These are phyloP conservation scores for Heliamphora pulchella DNA, from an alignment of 179 eudicot species.

Conservation along the genomic window DNA sequence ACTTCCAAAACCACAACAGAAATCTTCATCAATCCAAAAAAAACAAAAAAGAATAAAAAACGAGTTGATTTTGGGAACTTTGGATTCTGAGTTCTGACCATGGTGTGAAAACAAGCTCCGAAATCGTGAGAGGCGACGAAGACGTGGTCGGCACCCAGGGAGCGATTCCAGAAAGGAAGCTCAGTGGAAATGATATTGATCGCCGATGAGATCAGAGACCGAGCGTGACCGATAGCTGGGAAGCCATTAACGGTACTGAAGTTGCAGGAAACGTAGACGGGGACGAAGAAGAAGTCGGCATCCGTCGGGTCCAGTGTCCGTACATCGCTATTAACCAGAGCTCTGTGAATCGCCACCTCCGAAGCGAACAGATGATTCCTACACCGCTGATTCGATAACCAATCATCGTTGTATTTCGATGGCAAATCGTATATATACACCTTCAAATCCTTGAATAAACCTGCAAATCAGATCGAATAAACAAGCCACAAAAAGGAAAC, in stretches of 20 bases:
- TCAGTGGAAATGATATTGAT: slow-evolving; percentile 36
- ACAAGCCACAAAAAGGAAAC: background rate
- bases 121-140: slow-evolving; percentile 82
- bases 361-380: slow-evolving; percentile 63
- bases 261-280: slow-evolving; percentile 73
- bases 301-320: slow-evolving; percentile 55
- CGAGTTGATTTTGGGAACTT: background rate
- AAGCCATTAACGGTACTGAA: slow-evolving; percentile 72
- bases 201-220: slow-evolving; percentile 45
- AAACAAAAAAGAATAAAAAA: background rate
- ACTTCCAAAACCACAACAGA: too few relatives aligned
- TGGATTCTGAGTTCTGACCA: slow-evolving; percentile 31
- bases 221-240: slow-evolving; percentile 72
- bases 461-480: background rate
- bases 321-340: slow-evolving; percentile 29
- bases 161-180: slow-evolving; percentile 71
- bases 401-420: slow-evolving; percentile 46
- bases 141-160: slow-evolving; percentile 58
- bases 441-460: slow-evolving; percentile 29
- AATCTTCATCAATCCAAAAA: background rate
- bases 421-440: slow-evolving; percentile 65
- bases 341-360: slow-evolving; percentile 67
- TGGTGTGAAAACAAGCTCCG: slow-evolving; percentile 74
- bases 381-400: slow-evolving; percentile 51
- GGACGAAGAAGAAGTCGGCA: slow-evolving; percentile 77